Conservation (phyloP, 78 protist species). For the Andalucia godoyi region DNA sequence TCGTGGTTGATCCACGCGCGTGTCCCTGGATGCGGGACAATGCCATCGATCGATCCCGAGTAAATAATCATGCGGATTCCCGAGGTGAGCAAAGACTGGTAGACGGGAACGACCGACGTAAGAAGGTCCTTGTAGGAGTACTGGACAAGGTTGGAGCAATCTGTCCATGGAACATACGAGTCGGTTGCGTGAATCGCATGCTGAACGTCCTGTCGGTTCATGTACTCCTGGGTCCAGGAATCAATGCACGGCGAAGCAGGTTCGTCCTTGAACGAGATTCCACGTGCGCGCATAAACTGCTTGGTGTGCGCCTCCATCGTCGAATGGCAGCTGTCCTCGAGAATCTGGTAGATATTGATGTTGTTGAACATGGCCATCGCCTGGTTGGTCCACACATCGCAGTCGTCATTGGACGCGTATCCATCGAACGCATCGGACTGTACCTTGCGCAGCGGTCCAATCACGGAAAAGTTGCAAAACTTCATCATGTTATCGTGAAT, state of each 20-base stretch:
- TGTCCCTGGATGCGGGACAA: conserved; percentile 16
- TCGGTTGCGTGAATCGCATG: conserved; percentile 11
- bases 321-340: background rate
- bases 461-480: background rate
- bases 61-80: conserved; percentile 1
- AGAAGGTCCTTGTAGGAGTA: conserved; percentile 3
- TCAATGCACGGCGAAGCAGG: background rate
- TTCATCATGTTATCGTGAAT: background rate
- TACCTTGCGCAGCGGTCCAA: background rate
- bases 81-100: background rate
- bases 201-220: conserved; percentile 10
- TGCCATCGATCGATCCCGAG: conserved; percentile 15
- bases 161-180: background rate
- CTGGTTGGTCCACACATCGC: background rate
- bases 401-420: background rate
- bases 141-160: background rate
- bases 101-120: conserved; percentile 1
- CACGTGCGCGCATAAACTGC: background rate
- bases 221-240: background rate
- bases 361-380: background rate
- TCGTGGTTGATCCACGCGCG: conserved; percentile 9
- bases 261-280: background rate
- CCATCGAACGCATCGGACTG: background rate
- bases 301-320: background rate
- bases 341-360: conserved; percentile 3